phyloP scores from a whole-genome alignment of 768 basidiomycete species.

The Rhodotorula kratochvilovae region DNA sequence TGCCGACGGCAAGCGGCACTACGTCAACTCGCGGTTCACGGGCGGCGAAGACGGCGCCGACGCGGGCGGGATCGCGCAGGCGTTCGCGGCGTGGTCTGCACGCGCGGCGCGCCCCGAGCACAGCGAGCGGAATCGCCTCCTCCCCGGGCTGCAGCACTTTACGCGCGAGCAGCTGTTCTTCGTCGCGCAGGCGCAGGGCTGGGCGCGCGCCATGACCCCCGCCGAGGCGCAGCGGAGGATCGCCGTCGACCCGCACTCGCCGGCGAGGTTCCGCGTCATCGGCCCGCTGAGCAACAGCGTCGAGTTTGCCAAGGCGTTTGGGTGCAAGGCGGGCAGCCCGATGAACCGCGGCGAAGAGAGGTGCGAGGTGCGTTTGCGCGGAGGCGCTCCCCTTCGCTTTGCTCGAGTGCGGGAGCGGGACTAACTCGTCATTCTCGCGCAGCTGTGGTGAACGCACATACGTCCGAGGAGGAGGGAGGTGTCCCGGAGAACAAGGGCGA shows the following conservation, averaged over 20 bases:
- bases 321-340: slow-evolving; percentile 26
- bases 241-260: slow-evolving; percentile 36
- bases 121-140: slow-evolving; percentile 32
- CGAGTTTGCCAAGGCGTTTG: slow-evolving; percentile 40
- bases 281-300: slow-evolving; percentile 40
- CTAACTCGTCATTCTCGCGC: background rate
- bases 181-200: slow-evolving; percentile 33
- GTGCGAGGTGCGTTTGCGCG: slow-evolving; percentile 28
- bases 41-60: slow-evolving; percentile 91
- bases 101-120: slow-evolving; percentile 24
- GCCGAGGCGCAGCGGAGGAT: slow-evolving; percentile 32
- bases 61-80: slow-evolving; percentile 67
- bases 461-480: too few relatives aligned
- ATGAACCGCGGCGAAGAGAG: slow-evolving; percentile 37
- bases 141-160: slow-evolving; percentile 40
- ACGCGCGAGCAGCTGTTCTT: slow-evolving; percentile 44
- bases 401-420: too few relatives aligned
- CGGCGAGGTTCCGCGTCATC: slow-evolving; percentile 35
- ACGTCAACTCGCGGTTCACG: slow-evolving; percentile 72
- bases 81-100: slow-evolving; percentile 83
- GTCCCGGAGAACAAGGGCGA: too few relatives aligned
- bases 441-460: background rate
- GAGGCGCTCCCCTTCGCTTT: background rate
- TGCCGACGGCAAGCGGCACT: slow-evolving; percentile 72
- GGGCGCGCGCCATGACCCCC: slow-evolving; percentile 39